A percentile compares a stretch with the other conserved stretches of the same genome.
Evolutionary conservation across 768 basidiomycete genomes (phyloP).

Genomic region (Chiua virens): DNA sequence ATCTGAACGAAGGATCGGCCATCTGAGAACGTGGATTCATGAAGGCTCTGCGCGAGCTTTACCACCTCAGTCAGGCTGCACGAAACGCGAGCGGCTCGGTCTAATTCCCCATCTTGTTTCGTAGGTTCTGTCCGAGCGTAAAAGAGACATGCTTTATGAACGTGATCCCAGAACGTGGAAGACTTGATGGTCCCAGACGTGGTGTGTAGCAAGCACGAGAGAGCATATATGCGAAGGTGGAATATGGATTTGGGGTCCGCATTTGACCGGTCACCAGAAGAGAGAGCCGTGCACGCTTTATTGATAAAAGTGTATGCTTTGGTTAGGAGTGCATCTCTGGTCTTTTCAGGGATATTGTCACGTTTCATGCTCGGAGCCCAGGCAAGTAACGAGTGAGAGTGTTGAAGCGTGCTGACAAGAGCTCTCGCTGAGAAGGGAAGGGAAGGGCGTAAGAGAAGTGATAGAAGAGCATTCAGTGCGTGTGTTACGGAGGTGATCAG

Average conservation of each 20-base stretch:
- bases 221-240: conserved; percentile 40
- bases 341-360: conserved; percentile 45
- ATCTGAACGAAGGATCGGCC: conserved; percentile 57
- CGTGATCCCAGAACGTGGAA: conserved; percentile 71
- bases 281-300: conserved; percentile 30
- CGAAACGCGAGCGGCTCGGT: conserved; percentile 38
- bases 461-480: conserved; percentile 44
- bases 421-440: conserved; percentile 14
- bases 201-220: conserved; percentile 51
- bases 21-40: conserved; percentile 42
- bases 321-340: conserved; percentile 57
- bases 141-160: conserved; percentile 46
- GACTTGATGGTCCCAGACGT: conserved; percentile 48
- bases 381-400: conserved; percentile 40
- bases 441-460: conserved; percentile 22
- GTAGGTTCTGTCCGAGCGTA: conserved; percentile 16
- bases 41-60: conserved; percentile 35
- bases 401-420: conserved; percentile 33
- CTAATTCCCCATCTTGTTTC: conserved; percentile 27
- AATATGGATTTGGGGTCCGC: conserved; percentile 29
- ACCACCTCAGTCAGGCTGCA: conserved; percentile 45
- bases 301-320: conserved; percentile 57
- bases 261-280: conserved; percentile 22
- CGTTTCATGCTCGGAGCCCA: conserved; percentile 50
- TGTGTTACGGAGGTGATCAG: conserved; percentile 62